These are phyloP conservation scores for Fusarium denticulatum DNA, from an alignment of 2,329 filamentous ascomycete genomes.

Conservation along the genomic window DNA sequence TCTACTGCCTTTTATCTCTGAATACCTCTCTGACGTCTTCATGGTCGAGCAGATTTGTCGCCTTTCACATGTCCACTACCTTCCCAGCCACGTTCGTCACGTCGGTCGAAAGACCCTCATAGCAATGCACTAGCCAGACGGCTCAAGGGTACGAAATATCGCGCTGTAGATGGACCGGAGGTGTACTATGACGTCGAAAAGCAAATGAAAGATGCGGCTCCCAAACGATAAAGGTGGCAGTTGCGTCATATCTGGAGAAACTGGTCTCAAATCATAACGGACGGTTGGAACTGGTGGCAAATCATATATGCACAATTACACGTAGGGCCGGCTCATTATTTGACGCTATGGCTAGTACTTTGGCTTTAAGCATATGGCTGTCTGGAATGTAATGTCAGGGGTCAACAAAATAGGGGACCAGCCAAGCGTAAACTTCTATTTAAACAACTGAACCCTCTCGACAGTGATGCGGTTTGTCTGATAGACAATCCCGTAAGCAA, in stretches of 20 bases:
- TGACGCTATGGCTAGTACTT: not conserved
- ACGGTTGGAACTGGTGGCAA: not conserved
- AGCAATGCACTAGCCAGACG: not conserved
- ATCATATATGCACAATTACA: not conserved
- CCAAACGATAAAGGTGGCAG: not conserved
- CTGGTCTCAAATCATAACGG: not conserved
- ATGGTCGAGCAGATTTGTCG: fast-evolving
- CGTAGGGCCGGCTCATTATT: fast-evolving
- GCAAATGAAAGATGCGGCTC: fast-evolving
- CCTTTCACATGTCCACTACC: not conserved
- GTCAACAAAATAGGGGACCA: not conserved
- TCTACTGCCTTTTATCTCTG: not conserved
- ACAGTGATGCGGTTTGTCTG: fast-evolving
- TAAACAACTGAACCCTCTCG: not conserved
- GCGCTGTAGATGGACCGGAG: not conserved
- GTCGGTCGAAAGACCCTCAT: not conserved
- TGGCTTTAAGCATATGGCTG: not conserved
- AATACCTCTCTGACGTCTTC: not conserved
- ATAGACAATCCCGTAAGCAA: fast-evolving
- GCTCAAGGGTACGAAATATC: not conserved
- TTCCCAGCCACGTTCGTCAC: not conserved
- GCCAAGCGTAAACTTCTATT: not conserved
- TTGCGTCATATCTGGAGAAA: not conserved
- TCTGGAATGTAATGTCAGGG: not conserved
- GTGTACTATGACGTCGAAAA: not conserved